Evolutionary conservation across 306 rosid genomes (phyloP).

Genomic region (Ormosia semicastrata): DNA sequence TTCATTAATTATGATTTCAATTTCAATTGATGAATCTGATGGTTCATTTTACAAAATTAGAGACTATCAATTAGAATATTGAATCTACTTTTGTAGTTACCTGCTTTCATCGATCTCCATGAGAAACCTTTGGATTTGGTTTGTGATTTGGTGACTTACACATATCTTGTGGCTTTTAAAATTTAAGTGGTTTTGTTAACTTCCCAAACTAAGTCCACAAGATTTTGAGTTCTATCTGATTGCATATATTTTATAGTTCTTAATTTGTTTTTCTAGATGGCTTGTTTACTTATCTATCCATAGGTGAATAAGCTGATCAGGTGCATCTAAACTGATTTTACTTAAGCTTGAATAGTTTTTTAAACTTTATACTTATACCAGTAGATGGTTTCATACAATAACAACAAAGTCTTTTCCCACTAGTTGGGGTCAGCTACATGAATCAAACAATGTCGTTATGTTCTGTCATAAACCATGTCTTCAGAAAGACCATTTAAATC

Average conservation of each 20-base stretch:
- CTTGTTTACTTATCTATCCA: conserved; percentile 4
- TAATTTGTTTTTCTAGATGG: neutral
- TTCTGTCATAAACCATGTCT: neutral
- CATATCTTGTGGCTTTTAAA: neutral
- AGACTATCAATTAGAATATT: neutral
- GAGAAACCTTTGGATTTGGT: conserved; percentile 8
- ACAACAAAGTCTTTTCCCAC: neutral
- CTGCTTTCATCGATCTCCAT: conserved; percentile 1
- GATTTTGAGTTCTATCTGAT: neutral
- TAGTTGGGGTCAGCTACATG: neutral
- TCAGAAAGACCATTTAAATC: neutral
- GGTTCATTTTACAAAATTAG: conserved; percentile 7
- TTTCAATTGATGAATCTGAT: conserved; percentile 3
- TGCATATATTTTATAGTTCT: neutral
- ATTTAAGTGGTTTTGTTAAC: conserved; percentile 4
- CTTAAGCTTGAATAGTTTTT: neutral
- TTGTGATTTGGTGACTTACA: conserved; percentile 3
- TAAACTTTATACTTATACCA: neutral
- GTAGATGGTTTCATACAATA: neutral
- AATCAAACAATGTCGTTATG: neutral
- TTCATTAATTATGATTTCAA: neutral
- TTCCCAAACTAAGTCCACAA: neutral
- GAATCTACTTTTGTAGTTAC: conserved; percentile 2
- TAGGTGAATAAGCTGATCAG: conserved; percentile 12
- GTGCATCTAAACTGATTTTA: conserved; percentile 16